Conservation (phyloP, 2,329 filamentous ascomycete genomes). For the Colletotrichum trifolii region DNA sequence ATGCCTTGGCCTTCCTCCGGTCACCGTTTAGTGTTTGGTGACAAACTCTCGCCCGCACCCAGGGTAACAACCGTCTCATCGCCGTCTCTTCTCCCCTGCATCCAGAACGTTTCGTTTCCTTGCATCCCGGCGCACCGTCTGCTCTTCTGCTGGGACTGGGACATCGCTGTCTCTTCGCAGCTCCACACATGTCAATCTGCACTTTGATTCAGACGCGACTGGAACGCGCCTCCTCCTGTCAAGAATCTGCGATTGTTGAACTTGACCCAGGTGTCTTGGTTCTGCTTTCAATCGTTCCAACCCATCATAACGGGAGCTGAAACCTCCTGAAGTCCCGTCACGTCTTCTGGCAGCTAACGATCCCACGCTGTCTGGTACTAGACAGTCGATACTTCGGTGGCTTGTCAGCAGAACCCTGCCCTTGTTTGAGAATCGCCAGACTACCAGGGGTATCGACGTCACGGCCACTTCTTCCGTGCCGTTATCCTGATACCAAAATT, state of each 20-base stretch:
- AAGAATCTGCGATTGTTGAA: neutral
- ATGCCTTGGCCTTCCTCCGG: too few relatives aligned
- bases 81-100: conserved; percentile 15
- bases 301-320: conserved; percentile 21
- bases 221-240: conserved; percentile 30
- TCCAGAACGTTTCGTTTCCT: conserved; percentile 29
- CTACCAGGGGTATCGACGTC: neutral
- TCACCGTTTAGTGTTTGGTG: too few relatives aligned
- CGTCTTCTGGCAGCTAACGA: conserved; percentile 29
- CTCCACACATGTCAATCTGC: conserved; percentile 17
- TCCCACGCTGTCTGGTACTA: conserved; percentile 18
- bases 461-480: neutral
- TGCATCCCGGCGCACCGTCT: conserved; percentile 20
- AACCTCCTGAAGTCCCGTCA: conserved; percentile 20
- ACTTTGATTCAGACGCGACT: conserved; percentile 33
- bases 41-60: too few relatives aligned
- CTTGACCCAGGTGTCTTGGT: neutral
- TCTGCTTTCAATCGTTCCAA: neutral
- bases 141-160: neutral
- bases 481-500: neutral
- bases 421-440: conserved; percentile 15
- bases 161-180: neutral
- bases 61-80: conserved; percentile 10
- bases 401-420: neutral
- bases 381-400: neutral